Conservation (phyloP, 202 grass and related monocot species). For the Musa balbisiana region DNA sequence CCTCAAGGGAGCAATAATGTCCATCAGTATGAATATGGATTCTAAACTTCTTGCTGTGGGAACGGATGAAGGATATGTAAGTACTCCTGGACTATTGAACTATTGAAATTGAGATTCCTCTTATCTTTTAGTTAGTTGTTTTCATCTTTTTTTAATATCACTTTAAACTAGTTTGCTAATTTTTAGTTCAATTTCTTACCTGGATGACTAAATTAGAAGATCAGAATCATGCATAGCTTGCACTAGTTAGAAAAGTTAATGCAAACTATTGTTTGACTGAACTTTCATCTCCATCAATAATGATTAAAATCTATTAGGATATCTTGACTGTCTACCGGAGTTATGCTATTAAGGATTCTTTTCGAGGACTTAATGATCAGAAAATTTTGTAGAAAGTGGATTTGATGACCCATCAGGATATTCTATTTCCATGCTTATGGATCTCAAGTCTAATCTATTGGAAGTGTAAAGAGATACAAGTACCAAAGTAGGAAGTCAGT, state of each 20-base stretch:
- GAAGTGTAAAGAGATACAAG: no score
- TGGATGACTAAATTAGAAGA: background rate
- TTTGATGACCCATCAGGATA: no score
- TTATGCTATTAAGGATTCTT: background rate
- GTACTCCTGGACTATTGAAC: constrained; percentile 17
- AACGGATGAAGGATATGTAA: constrained; percentile 89
- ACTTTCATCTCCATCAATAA: background rate
- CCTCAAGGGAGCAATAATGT: constrained; percentile 64
- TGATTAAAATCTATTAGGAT: background rate
- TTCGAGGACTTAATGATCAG: background rate
- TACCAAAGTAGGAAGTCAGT: no score
- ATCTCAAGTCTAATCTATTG: background rate
- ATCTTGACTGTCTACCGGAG: no score
- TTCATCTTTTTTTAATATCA: background rate
- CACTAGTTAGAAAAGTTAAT: background rate
- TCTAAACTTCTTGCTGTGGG: constrained; percentile 71
- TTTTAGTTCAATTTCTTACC: background rate
- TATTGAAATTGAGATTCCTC: background rate
- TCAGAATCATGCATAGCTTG: background rate
- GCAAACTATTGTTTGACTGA: background rate
- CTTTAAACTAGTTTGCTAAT: background rate
- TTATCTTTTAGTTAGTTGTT: background rate
- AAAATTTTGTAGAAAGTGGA: background rate
- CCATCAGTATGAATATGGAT: constrained; percentile 44
- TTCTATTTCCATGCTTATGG: background rate